phyloP scores from a whole-genome alignment of 805 yeast genomes.

The Candida ficus region DNA sequence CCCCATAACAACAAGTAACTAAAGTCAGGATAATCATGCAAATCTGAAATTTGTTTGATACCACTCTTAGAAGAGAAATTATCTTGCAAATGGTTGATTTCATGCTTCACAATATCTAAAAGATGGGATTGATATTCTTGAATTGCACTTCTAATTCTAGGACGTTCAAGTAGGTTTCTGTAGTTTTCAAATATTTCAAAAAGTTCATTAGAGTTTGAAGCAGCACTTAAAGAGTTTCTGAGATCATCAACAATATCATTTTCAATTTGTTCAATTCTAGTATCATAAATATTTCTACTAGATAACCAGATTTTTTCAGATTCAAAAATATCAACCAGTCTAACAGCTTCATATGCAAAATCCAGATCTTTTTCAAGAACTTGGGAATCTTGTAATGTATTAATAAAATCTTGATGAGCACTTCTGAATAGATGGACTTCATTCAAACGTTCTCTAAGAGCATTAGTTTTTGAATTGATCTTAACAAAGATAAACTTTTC shows the following conservation, averaged over 20 bases:
- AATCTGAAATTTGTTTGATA: conserved; percentile 32
- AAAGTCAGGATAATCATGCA: conserved; percentile 43
- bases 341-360: conserved; percentile 37
- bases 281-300: conserved; percentile 38
- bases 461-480: conserved; percentile 40
- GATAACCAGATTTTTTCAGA: conserved; percentile 35
- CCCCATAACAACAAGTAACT: conserved; percentile 48
- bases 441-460: conserved; percentile 38
- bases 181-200: conserved; percentile 46
- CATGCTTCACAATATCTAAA: conserved; percentile 42
- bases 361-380: conserved; percentile 28
- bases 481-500: conserved; percentile 66
- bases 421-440: conserved; percentile 42
- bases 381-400: conserved; percentile 27
- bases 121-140: conserved; percentile 54
- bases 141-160: conserved; percentile 51
- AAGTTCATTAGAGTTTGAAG: conserved; percentile 42
- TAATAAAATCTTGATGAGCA: conserved; percentile 46
- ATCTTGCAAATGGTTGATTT: conserved; percentile 37
- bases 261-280: conserved; percentile 41
- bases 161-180: conserved; percentile 43
- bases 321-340: conserved; percentile 33
- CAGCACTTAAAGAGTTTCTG: conserved; percentile 32
- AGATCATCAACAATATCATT: conserved; percentile 36
- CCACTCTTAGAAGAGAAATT: conserved; percentile 32